Evolutionary conservation across 768 basidiomycete genomes (phyloP).

Genomic region (Tephrocybe sp.): DNA sequence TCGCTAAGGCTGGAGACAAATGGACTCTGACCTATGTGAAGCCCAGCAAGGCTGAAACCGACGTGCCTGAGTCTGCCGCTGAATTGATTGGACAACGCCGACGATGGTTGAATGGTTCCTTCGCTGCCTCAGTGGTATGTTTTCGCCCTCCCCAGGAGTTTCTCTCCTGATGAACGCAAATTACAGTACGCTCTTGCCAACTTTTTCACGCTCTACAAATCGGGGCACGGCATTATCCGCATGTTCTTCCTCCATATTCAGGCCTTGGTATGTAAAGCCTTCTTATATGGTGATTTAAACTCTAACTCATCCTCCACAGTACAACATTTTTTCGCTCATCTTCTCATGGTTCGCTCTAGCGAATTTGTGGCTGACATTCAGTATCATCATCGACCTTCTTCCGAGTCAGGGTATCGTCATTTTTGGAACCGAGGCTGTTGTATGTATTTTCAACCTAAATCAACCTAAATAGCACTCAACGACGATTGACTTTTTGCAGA

Average conservation of each 20-base stretch:
- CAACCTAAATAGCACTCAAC: background rate
- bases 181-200: conserved; percentile 92
- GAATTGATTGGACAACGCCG: conserved; percentile 95
- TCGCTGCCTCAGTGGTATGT: conserved; percentile 86
- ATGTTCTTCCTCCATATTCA: conserved; percentile 98
- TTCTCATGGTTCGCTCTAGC: conserved; percentile 94
- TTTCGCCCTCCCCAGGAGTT: background rate
- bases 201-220: conserved; percentile 86
- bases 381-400: conserved; percentile 88
- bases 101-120: conserved; percentile 96
- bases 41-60: conserved; percentile 93
- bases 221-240: conserved; percentile 82
- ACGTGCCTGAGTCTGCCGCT: conserved; percentile 89
- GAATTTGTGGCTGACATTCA: conserved; percentile 94
- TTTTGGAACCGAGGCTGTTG: conserved; percentile 71
- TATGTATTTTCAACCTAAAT: conserved; percentile 35
- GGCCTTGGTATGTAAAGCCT: conserved; percentile 59
- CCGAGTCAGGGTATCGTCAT: conserved; percentile 51
- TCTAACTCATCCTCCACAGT: conserved; percentile 42
- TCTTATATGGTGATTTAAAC: background rate
- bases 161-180: conserved; percentile 5
- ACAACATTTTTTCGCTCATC: conserved; percentile 78
- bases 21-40: conserved; percentile 94
- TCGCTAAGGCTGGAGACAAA: conserved; percentile 80
- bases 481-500: conserved; percentile 40